Conservation (phyloP, 108 stramenopile genomes). For the Fragilariopsis cylindrus region DNA sequence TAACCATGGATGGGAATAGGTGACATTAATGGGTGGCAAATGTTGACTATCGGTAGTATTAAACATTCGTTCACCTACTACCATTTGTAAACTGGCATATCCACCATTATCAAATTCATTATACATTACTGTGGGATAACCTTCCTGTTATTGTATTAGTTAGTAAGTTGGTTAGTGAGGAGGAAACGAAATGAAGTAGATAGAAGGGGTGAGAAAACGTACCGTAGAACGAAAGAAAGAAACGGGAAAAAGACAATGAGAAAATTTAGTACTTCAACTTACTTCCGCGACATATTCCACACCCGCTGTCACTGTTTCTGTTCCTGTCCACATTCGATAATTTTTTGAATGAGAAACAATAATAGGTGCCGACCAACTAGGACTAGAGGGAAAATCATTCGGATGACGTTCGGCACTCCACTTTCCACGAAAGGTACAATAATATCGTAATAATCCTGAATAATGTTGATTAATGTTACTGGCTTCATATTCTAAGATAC, state of each 20-base stretch:
- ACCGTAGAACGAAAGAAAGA: no score
- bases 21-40: conserved; percentile 47
- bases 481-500: conserved; percentile 28
- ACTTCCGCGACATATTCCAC: conserved; percentile 51
- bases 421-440: conserved; percentile 53
- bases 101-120: conserved; percentile 44
- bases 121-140: conserved; percentile 40
- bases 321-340: conserved; percentile 47
- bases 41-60: conserved; percentile 37
- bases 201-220: background rate
- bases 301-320: conserved; percentile 41
- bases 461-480: conserved; percentile 38
- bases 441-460: conserved; percentile 33
- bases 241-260: no score
- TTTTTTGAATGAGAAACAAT: conserved; percentile 36
- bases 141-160: conserved; percentile 27
- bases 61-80: conserved; percentile 39
- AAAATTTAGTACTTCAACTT: background rate
- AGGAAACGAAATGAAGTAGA: background rate
- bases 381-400: conserved; percentile 34
- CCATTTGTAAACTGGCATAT: conserved; percentile 35
- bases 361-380: conserved; percentile 35
- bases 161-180: background rate
- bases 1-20: conserved; percentile 36
- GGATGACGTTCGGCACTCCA: conserved; percentile 50